Evolutionary conservation across 768 basidiomycete species (phyloP), one percentile per base, ranked within the genome.

Genomic region (Termitomyces eurrhizus): DNA sequence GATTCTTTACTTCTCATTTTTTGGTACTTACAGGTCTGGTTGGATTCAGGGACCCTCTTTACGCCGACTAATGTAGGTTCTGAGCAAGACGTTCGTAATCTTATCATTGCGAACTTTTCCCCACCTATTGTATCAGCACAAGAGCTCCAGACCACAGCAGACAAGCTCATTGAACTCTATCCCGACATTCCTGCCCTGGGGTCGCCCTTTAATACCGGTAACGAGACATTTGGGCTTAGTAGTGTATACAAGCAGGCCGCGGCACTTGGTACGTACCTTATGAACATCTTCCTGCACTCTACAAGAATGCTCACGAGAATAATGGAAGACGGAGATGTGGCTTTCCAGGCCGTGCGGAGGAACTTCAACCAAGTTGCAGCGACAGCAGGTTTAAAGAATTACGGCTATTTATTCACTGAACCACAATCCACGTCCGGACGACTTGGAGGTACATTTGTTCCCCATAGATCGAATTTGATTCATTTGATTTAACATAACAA

Each of bases 191-290:
- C 81, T 12, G 68, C 77, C 7, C 63, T 74, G 24, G 80, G 80
- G 1, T 77, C 77, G 0, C 81, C 81, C 0, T 82, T 73, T 61
- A 70, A 71, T 33, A 82, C 80, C 0, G 78, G 79, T 6, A 75
- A 77, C 53, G 60, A 79, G 21, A 78, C 78, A 0, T 81, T 81
- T 60, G 80, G 80, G 1, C 68, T 78, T 13, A 69, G 70, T n/a
- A 57, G 66, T 21, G 68, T 71, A 11, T 80, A 68, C 64, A 81
- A 81, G 60, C 75, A 76, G 41, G 66, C 65, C n/a, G 64, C 76
- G 2, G 72, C 75, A 12, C 64, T 75, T 32, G n/a, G 62, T 73
- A 48, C 57, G 71, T 53, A 60, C 4, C 4, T 11, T 7, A 54
- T 51, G 50, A 5, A 21, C 5, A 57, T 37, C 8, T 1, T 54